Evolutionary conservation across 495 filamentous ascomycete genomes (phyloP).

Genomic region (Tuber umbilicatum): DNA sequence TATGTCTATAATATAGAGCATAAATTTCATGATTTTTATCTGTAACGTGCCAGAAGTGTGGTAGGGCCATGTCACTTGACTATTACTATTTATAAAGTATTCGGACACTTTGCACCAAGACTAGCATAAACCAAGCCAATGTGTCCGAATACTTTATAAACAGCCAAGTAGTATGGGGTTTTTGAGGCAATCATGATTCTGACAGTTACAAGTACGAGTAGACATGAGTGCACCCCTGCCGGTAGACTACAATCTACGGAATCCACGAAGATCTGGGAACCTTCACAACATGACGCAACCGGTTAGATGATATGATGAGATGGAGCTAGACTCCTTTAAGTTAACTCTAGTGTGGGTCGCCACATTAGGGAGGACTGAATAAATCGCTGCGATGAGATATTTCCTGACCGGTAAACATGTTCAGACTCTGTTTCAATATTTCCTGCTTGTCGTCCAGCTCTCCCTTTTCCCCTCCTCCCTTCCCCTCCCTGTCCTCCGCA

Average conservation of each 20-base stretch:
- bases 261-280: not conserved
- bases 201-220: too few species aligned
- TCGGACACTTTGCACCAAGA: too few species aligned
- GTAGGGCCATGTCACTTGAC: too few species aligned
- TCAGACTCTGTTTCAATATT: not conserved
- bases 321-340: not conserved
- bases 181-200: too few species aligned
- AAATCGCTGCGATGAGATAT: not conserved
- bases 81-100: too few species aligned
- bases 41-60: too few species aligned
- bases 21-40: too few species aligned
- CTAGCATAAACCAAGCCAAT: too few species aligned
- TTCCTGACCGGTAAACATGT: not conserved
- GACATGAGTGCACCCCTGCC: too few species aligned
- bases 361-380: not conserved
- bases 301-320: not conserved
- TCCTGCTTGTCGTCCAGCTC: not conserved
- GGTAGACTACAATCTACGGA: not conserved
- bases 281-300: not conserved
- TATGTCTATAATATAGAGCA: too few species aligned
- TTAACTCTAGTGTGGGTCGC: not conserved
- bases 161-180: too few species aligned
- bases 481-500: not conserved
- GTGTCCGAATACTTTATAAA: too few species aligned
- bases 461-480: not conserved